Conservation (phyloP, 768 basidiomycete species). For the Thelephora ganbajun region DNA sequence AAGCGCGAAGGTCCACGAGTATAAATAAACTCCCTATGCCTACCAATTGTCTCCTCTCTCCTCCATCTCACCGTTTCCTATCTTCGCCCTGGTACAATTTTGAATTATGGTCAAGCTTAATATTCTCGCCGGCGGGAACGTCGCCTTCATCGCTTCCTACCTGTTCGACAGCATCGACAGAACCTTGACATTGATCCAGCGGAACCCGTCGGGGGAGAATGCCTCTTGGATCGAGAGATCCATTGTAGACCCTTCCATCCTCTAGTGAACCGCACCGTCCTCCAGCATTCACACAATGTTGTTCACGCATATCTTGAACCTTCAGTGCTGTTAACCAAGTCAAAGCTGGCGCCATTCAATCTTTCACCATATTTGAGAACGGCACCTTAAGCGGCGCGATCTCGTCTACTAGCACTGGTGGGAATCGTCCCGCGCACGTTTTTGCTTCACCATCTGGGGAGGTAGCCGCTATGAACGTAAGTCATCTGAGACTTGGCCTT, state of each 20-base stretch:
- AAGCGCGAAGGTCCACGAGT: too few species aligned
- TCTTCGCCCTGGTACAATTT: too few species aligned
- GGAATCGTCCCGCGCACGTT: slow-evolving; percentile 37
- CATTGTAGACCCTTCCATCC: slow-evolving; percentile 39
- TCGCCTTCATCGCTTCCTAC: slow-evolving; percentile 47
- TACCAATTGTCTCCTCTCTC: too few species aligned
- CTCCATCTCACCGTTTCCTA: background rate
- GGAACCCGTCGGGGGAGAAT: slow-evolving; percentile 34
- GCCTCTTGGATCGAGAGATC: slow-evolving; percentile 50
- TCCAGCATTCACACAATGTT: background rate
- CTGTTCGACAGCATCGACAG: slow-evolving; percentile 39
- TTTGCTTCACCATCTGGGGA: slow-evolving; percentile 37
- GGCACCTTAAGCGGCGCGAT: slow-evolving; percentile 31
- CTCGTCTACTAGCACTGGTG: slow-evolving; percentile 34
- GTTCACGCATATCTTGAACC: background rate
- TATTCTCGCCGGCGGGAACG: slow-evolving; percentile 56
- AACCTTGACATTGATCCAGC: slow-evolving; percentile 31
- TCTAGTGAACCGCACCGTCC: slow-evolving; percentile 33
- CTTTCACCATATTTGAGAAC: slow-evolving; percentile 33
- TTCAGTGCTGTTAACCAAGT: slow-evolving; percentile 49
- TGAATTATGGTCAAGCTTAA: slow-evolving; percentile 48
- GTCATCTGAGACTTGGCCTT: slow-evolving; percentile 8
- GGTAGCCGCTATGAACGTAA: slow-evolving; percentile 46
- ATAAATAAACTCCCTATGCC: too few species aligned
- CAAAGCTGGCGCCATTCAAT: slow-evolving; percentile 30